phyloP scores from a whole-genome alignment of 1,284 basidiomycete genomes.

The Cutaneotrichosporon mucoides region DNA sequence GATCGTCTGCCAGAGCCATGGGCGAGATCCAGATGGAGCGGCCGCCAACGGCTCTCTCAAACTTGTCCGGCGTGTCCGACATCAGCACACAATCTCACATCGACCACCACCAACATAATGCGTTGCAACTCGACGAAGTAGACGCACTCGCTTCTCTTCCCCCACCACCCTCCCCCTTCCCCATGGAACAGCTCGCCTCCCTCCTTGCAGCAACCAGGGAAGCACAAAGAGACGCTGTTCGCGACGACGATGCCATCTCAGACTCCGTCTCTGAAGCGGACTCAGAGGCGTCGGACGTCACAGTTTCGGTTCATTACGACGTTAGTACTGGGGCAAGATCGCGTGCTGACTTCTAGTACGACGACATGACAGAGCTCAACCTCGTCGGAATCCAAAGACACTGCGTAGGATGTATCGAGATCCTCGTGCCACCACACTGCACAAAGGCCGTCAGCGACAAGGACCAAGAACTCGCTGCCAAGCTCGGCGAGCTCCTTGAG shows the following conservation, averaged over 20 bases:
- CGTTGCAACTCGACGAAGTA: not conserved
- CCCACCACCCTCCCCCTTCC: constrained; percentile 34
- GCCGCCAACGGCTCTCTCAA: not conserved
- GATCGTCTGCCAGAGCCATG: not conserved
- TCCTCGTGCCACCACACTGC: constrained; percentile 17
- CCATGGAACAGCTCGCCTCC: constrained; percentile 13
- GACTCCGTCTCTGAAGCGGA: not conserved
- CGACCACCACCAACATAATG: not conserved
- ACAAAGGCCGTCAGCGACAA: not conserved
- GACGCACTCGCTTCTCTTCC: constrained; percentile 18
- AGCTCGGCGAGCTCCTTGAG: constrained; percentile 37
- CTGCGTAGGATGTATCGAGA: constrained; percentile 26
- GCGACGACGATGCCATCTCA: not conserved
- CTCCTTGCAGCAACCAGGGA: not conserved
- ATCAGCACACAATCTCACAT: not conserved
- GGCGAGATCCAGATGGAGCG: not conserved
- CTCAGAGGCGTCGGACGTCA: not conserved
- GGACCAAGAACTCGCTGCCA: constrained; percentile 26
- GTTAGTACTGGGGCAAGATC: not conserved
- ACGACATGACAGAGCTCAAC: constrained; percentile 22
- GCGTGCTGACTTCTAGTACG: constrained; percentile 4
- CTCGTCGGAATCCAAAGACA: constrained; percentile 30
- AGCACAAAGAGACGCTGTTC: not conserved
- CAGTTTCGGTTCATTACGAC: constrained; percentile 1
- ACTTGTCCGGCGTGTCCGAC: not conserved